Evolutionary conservation across 2,329 filamentous ascomycete species (phyloP).

Genomic region (Exserohilum turcica): DNA sequence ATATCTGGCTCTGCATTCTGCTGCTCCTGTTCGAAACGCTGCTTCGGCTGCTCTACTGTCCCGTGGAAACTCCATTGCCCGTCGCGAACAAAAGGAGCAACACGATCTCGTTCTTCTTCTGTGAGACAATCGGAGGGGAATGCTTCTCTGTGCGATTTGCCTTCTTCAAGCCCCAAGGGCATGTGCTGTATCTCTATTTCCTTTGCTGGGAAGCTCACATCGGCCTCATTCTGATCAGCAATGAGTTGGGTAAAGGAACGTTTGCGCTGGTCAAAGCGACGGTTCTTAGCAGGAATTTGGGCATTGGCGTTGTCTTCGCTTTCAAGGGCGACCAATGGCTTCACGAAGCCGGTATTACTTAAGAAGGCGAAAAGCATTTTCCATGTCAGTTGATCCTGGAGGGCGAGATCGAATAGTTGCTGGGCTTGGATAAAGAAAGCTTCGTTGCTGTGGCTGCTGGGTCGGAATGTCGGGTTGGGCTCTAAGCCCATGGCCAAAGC

Average conservation of each 20-base stretch:
- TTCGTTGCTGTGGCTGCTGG: background rate
- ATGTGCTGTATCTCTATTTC: background rate
- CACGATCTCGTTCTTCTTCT: background rate
- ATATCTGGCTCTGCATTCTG: background rate
- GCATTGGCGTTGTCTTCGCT: background rate
- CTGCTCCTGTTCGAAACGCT: background rate
- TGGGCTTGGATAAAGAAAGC: conserved; percentile 11
- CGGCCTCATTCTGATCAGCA: background rate
- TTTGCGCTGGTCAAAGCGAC: conserved; percentile 10
- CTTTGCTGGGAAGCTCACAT: background rate
- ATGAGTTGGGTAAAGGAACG: background rate
- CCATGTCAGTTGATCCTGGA: conserved; percentile 12
- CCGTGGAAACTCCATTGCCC: background rate
- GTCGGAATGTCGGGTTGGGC: conserved; percentile 9
- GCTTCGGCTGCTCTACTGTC: background rate
- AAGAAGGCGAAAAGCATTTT: conserved; percentile 19
- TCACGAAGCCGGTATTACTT: conserved; percentile 8
- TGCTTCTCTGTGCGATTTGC: background rate
- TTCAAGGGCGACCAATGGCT: background rate
- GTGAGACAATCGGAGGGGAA: background rate
- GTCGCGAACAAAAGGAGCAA: background rate
- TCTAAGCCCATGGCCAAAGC: conserved; percentile 23
- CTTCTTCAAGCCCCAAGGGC: background rate
- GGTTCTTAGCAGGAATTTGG: background rate
- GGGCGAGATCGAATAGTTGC: conserved; percentile 10